A percentile compares a stretch with the other conserved stretches of the same genome.
Evolutionary conservation across 139 green algal genomes (phyloP).

Genomic region (Chlorella sp.): DNA sequence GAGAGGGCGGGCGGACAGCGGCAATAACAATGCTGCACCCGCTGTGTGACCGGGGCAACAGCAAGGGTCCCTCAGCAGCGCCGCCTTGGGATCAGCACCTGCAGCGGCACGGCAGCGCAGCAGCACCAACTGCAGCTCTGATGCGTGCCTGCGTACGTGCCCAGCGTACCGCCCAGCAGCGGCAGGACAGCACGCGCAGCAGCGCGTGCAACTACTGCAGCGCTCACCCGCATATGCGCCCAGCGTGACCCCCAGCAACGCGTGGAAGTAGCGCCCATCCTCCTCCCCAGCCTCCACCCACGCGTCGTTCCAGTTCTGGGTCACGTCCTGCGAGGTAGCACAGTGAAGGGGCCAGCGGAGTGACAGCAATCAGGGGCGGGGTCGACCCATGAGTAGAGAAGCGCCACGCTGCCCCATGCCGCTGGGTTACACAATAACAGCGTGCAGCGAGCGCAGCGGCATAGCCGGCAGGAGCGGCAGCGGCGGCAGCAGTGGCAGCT

Average conservation of each 20-base stretch:
- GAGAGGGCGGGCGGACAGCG: neutral
- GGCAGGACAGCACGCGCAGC: neutral
- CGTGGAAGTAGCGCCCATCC: constrained; percentile 84
- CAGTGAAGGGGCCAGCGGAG: too few species aligned
- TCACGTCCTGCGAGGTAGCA: constrained; percentile 93
- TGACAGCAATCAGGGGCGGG: neutral
- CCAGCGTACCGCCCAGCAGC: neutral
- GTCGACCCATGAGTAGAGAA: neutral
- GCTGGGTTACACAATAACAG: too few species aligned
- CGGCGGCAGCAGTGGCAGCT: neutral
- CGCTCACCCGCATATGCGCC: constrained; percentile 57
- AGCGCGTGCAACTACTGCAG: too few species aligned
- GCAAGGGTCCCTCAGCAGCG: neutral
- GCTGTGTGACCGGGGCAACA: neutral
- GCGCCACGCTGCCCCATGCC: too few species aligned
- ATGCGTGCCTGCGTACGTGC: too few species aligned
- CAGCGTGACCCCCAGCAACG: constrained; percentile 81
- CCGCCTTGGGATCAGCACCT: neutral
- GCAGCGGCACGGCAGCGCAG: neutral
- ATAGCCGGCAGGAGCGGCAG: neutral
- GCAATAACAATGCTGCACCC: too few species aligned
- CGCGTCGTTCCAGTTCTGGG: constrained; percentile 88
- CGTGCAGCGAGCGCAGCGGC: neutral
- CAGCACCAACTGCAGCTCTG: neutral
- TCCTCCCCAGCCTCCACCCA: constrained; percentile 88